Base-by-base conservation (phyloP, 2,329 filamentous ascomycete genomes). In the Calonectria montana region DNA sequence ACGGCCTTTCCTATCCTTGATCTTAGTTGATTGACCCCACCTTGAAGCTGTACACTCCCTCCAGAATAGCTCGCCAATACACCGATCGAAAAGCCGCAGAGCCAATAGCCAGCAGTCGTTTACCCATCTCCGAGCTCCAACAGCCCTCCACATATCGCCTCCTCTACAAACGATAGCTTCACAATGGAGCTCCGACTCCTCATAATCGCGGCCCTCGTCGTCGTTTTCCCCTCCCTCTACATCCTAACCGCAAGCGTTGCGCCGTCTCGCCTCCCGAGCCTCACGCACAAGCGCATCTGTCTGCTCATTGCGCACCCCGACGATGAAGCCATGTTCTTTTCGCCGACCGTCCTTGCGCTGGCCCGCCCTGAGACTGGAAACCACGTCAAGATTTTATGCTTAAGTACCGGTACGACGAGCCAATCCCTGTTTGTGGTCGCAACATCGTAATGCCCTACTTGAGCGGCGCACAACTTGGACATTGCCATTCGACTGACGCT, bases 241-340 rank as follows among this genome's bases (percentile, higher is more conserved):
- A 85, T 86, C 74, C 88, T 88, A 82, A 86, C 87, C 4, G 85
- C 84, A 29, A 83, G 84, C 48, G 80, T 86, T n/a, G 82, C 87
- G 48, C 84, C 86, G 73, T 78, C 84, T 29, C 84, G 88, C 37
- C 90, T 94, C 77, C 94, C 94, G 4, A 89, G 86, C 53, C 86
- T 98, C 74, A 88, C 87, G 77, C 93, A 94, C 86, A 97, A 97
- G 88, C 92, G 94, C 80, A 95, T 99, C 81, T 94, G 94, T 82
- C 90, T 99, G 66, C 88, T 99, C 67, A 98, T 99, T 80, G 97
- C 97, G 25, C 97, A 99, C 85, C 97, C 97, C 0, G 97, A 99
- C 84, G 97, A 99, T 80, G 97, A 99, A 87, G 97, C 96, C 83
- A 99, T 99, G 97, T 99, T 99, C 88, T 99, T 99, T 85, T 92